Base-by-base conservation (phyloP, 768 basidiomycete genomes). In the Russula brevipes region DNA sequence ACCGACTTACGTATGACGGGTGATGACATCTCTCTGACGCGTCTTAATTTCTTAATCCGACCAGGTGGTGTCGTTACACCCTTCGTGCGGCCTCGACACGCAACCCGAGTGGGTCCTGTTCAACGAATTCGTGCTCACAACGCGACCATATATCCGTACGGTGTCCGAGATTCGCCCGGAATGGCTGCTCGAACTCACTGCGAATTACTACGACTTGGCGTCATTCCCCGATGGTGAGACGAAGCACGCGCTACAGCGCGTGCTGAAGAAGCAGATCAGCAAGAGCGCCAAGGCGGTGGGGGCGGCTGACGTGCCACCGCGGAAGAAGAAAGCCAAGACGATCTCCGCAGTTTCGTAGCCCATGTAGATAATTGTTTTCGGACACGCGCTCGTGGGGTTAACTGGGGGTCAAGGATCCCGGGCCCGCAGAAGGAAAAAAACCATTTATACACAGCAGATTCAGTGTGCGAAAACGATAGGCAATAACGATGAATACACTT, bases 61-160 rank as follows among this genome's bases (percentile, higher is more conserved):
- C 70, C 45, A 84, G 84, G 80, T 87, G 41, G 91, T 92, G 6
- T 79, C 77, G 1, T 75, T 94, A 17, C 94, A 98, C 72, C 90
- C 94, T 8, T 89, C 88, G 30, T 95, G 91, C 64, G 93, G 93
- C 36, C 76, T 97, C 51, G 90, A 93, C 65, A 84, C 84, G 11
- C 87, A 87, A 61, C 94, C 94, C 2, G 92, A 94, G 69, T 95
- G 92, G 94, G 91, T 95, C 3, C 72, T 91, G 9, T 94, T 89
- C 79, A 93, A 95, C 70, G 94, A 96, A 75, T 99, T 98, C 69
- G 93, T 98, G 10, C 76, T 98, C 67, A 98, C 95, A 7, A 91
- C 91, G 6, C 76, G 86, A 53, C 86, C 83, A 63, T 98, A 89
- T 71, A 94, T 99, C 71, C 86, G 97, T 35, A 96, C 91, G 0